Evolutionary conservation across 805 yeast genomes (phyloP), one percentile per base, ranked within the genome.

Genomic region (Kodamaea kaohsiungensis): DNA sequence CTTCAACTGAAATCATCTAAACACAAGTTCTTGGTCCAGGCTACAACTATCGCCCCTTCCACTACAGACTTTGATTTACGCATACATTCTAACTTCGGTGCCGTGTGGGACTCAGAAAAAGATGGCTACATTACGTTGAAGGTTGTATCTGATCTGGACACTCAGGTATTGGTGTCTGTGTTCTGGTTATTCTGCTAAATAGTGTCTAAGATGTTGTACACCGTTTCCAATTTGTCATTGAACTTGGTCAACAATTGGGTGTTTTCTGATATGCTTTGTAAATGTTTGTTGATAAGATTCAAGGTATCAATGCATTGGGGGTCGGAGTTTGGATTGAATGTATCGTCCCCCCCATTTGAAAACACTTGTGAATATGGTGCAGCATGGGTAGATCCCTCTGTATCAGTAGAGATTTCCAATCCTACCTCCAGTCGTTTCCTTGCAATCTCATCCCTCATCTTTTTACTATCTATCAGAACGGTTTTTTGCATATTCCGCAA

Each of bases 1-100:
- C 62, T 84, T 43, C 67, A 73, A 27, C 60, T 60, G 48, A 77
- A 74, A 57, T 82, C 88, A 2, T 78, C 86, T 5, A 76, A 76
- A 51, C 84, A 80, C 65, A 86, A 85, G 65, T 85, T 82, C 65
- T 61, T 85, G 43, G 77, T 82, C 12, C 79, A 76, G 45, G 62
- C 76, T 2, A 77, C 83, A 17, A 60, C 57, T 8, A 56, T 65
- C 17, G 38, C 55, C 4, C 61, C 61, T 9, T 54, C 57, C 10
- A 13, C 46, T 9, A 58, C 59, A 1, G 63, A 68, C 17, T 61
- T 64, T 3, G 62, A 63, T 19, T 53, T 68, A 43, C 48, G 48
- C 9, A 58, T 78, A 16, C 58, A 67, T 2, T 69, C 78, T 8
- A 66, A 73, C 4, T 70, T 82, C 48, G 87, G 86, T 9, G 79